A percentile compares a stretch with the other conserved stretches of the same genome.
Evolutionary conservation across 73 alveolate genomes (phyloP).

Genomic region (Tetrahymena elliotti): DNA sequence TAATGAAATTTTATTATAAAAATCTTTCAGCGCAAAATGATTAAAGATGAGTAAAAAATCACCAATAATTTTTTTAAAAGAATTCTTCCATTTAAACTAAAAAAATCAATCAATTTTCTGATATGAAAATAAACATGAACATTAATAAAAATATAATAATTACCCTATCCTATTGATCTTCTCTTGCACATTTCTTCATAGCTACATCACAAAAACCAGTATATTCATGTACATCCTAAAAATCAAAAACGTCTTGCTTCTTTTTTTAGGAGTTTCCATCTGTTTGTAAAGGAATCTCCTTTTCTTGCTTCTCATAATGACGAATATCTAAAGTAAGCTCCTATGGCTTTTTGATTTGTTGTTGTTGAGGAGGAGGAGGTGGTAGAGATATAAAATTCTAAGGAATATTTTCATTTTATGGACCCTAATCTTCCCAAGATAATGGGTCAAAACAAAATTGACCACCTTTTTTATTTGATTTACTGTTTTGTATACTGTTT

Average conservation of each 20-base stretch:
- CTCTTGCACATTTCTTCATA: neutral
- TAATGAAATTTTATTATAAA: neutral
- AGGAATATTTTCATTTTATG: neutral
- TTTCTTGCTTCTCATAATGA: neutral
- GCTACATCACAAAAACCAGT: neutral
- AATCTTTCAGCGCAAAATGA: neutral
- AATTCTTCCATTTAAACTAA: neutral
- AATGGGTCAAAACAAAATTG: neutral
- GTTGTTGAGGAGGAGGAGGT: neutral
- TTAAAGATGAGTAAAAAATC: too few species aligned
- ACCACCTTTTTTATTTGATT: neutral
- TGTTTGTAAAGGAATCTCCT: neutral
- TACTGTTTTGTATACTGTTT: neutral
- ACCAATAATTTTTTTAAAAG: neutral
- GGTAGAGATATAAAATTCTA: neutral
- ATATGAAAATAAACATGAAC: too few species aligned
- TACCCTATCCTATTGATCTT: neutral
- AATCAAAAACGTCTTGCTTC: neutral
- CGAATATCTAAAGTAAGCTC: neutral
- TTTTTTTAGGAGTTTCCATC: neutral
- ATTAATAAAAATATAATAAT: neutral
- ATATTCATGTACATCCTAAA: neutral
- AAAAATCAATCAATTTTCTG: too few species aligned
- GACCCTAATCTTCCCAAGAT: neutral
- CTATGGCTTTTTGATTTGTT: neutral